These are phyloP conservation scores for Plasmodium coatneyi DNA, from an alignment of 169 alveolate genomes.

Conservation along the genomic window DNA sequence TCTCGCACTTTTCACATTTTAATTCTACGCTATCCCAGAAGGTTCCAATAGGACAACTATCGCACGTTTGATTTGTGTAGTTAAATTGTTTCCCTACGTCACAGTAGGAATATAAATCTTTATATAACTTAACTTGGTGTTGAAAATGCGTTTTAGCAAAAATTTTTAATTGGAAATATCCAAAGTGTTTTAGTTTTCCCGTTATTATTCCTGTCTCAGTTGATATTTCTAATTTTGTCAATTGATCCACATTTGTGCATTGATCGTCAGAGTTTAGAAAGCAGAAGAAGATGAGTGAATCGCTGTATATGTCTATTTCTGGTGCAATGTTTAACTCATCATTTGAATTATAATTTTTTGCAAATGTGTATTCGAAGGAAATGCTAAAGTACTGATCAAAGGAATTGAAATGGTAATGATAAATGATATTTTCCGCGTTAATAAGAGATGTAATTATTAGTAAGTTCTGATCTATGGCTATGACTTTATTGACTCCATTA, in stretches of 20 bases:
- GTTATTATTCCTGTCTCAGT: constrained; percentile 43
- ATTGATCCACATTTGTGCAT: constrained; percentile 66
- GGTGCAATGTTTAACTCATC: constrained; percentile 51
- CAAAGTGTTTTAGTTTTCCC: constrained; percentile 68
- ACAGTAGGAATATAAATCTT: constrained; percentile 60
- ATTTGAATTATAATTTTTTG: constrained; percentile 27
- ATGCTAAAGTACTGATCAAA: constrained; percentile 62
- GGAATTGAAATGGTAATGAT: constrained; percentile 71
- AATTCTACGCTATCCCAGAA: constrained; percentile 45
- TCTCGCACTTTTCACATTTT: constrained; percentile 75
- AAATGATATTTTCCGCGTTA: constrained; percentile 23
- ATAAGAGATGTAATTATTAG: constrained; percentile 54
- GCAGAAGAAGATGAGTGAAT: constrained; percentile 45
- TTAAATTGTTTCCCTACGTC: constrained; percentile 52
- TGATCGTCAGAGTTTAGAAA: constrained; percentile 29
- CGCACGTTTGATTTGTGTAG: constrained; percentile 12
- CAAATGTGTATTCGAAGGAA: constrained; percentile 53
- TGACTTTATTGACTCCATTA: constrained; percentile 31
- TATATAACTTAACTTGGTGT: constrained; percentile 39
- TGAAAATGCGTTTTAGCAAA: constrained; percentile 75
- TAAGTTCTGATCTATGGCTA: constrained; percentile 52
- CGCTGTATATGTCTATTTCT: constrained; percentile 57
- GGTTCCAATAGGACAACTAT: constrained; percentile 65
- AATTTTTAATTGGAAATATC: constrained; percentile 39
- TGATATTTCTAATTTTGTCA: constrained; percentile 60